Percentiles rank a stretch among this genome's conserved stretches.
Evolutionary conservation across 441 rosid species (phyloP).

Genomic region (Lepidium campestre): DNA sequence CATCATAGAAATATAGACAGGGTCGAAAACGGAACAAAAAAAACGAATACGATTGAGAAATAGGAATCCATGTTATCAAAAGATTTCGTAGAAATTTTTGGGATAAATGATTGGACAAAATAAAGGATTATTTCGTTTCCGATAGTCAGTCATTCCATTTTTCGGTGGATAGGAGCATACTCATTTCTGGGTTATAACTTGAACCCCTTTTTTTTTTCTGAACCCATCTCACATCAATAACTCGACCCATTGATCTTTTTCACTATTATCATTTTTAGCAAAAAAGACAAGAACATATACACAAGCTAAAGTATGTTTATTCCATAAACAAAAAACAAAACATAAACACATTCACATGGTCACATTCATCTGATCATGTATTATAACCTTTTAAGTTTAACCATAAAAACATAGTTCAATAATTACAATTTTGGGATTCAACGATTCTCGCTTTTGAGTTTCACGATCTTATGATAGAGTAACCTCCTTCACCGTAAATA

Average conservation of each 20-base stretch:
- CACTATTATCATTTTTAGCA: not conserved
- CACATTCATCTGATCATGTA: slow-evolving; percentile 12
- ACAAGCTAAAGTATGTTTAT: slow-evolving; percentile 8
- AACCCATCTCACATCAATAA: no score
- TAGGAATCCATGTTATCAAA: no score
- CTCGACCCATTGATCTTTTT: not conserved
- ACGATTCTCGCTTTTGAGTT: not conserved
- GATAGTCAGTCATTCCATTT: no score
- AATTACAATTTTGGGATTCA: slow-evolving; percentile 1
- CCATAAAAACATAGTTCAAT: not conserved
- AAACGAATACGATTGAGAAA: no score
- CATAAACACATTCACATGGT: slow-evolving; percentile 9
- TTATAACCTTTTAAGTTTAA: not conserved
- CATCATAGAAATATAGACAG: no score
- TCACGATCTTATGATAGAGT: not conserved
- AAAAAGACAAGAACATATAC: not conserved
- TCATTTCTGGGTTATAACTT: no score
- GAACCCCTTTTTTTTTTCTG: no score
- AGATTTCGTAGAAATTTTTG: no score
- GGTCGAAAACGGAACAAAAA: no score
- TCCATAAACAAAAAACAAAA: slow-evolving; percentile 4
- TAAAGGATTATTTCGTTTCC: no score
- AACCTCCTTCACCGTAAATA: not conserved
- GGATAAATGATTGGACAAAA: no score
- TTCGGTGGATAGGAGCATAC: no score